Conservation (phyloP, 2,329 filamentous ascomycete genomes). For the Neodidymelliopsis sp. region DNA sequence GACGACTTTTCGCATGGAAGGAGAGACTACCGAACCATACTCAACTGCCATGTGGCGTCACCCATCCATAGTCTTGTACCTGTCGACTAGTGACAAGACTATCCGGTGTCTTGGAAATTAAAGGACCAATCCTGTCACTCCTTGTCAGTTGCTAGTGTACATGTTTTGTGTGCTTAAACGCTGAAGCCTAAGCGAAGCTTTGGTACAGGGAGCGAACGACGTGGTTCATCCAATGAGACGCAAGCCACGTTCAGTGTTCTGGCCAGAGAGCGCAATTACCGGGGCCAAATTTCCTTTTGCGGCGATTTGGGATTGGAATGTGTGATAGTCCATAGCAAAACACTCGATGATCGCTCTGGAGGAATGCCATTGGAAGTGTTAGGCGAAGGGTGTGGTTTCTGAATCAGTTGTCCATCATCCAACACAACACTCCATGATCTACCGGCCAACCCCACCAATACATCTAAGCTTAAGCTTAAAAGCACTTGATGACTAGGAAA, state of each 20-base stretch:
- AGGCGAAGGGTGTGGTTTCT: too few relatives aligned
- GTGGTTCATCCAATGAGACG: slow-evolving; percentile 10
- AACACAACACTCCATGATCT: slow-evolving; percentile 9
- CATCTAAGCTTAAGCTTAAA: slow-evolving; percentile 47
- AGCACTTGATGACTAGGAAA: slow-evolving; percentile 35
- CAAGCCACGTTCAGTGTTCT: background rate
- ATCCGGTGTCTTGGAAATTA: background rate
- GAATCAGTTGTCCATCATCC: background rate
- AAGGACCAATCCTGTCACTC: background rate
- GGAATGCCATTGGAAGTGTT: background rate
- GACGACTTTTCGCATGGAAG: background rate
- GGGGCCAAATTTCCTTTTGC: slow-evolving; percentile 11
- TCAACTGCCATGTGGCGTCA: background rate
- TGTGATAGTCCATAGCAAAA: background rate
- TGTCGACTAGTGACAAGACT: background rate
- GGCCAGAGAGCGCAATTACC: slow-evolving; percentile 1
- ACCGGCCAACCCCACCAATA: slow-evolving; percentile 32
- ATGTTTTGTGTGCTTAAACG: background rate
- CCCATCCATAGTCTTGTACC: background rate
- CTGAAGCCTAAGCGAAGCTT: background rate
- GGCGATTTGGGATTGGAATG: background rate
- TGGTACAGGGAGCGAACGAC: slow-evolving; percentile 7
- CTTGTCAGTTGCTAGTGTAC: background rate
- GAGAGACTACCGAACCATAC: background rate
- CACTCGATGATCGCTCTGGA: background rate